Base-by-base conservation (phyloP, 805 yeast species). In the Osmozyma mogii region DNA sequence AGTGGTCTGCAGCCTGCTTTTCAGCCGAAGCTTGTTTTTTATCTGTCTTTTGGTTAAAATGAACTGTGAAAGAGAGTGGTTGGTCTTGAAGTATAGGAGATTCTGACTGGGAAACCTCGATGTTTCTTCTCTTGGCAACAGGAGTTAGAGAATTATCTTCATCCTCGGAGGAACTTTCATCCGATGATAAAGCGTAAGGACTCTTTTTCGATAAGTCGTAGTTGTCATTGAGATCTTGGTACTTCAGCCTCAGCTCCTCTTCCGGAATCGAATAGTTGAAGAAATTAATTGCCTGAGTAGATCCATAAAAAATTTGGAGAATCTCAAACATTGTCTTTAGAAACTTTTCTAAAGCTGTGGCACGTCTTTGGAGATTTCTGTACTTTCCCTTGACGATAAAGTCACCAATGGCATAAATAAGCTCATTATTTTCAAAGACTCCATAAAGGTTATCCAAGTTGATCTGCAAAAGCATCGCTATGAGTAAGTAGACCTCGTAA, bases 221-320 rank as follows among this genome's bases (percentile, higher is more conserved):
- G 28, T 45, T 45, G 6, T 59, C 67, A 12, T 48, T 44, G 30
- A 64, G 48, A 41, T 71, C 78, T 35, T 61, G 62, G 38, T 67
- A 69, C n/a, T 65, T 63, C 21, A 47, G 52, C 8, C 55, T 62
- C 18, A 44, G 45, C 21, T 57, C 65, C 11, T 38, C 43, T 15
- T 52, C 57, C 9, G 50, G 43, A 17, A 72, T 62, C 15, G 58
- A 42, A 43, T 70, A 72, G 40, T 69, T 67, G 36, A 61, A 58
- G 9, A 58, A 41, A 41, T 68, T 72, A 22, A 72, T 64, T 1
- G 68, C 55, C 23, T 70, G 69, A 2, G 78, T 70, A 9, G 75
- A 61, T 34, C 54, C 62, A 43, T 54, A 72, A 30, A 67, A 60
- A 10, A 61, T 41, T 36, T 52, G 43, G 37, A 57, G 39, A 38